Evolutionary conservation across 345 rosid genomes (phyloP).

Genomic region (Gossypium raimondii): DNA sequence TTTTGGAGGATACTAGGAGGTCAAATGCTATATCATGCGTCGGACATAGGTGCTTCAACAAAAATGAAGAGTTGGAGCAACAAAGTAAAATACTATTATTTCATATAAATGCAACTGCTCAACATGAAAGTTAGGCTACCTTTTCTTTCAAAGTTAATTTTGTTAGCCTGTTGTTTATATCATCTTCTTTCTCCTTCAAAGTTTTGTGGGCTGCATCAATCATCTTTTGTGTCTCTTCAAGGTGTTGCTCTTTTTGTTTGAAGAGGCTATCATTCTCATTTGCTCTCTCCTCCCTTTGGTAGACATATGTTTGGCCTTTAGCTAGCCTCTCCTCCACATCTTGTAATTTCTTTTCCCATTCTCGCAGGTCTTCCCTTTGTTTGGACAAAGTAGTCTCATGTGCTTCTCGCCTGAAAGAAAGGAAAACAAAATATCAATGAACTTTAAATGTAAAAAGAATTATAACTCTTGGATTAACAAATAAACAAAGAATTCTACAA

Average conservation of each 20-base stretch:
- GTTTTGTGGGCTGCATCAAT: slow-evolving; percentile 54
- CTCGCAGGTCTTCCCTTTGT: slow-evolving; percentile 92
- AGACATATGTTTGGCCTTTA: slow-evolving; percentile 49
- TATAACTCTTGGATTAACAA: slow-evolving; percentile 2
- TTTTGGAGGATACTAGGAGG: not conserved
- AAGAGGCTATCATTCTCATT: slow-evolving; percentile 64
- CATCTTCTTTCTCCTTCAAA: slow-evolving; percentile 68
- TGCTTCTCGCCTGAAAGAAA: slow-evolving; percentile 59
- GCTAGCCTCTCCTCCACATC: slow-evolving; percentile 86
- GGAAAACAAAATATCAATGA: not conserved
- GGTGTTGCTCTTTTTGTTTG: slow-evolving; percentile 72
- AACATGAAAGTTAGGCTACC: slow-evolving; percentile 35
- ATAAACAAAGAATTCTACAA: not conserved
- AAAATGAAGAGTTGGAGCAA: not conserved
- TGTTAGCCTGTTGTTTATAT: slow-evolving; percentile 55
- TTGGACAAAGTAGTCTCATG: slow-evolving; percentile 59
- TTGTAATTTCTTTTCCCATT: slow-evolving; percentile 83
- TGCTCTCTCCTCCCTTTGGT: slow-evolving; percentile 91
- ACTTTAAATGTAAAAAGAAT: slow-evolving; percentile 6
- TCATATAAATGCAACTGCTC: not conserved
- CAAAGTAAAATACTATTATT: not conserved
- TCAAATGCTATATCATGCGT: not conserved
- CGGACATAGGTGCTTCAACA: not conserved
- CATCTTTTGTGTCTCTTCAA: slow-evolving; percentile 76
- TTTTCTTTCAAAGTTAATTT: slow-evolving; percentile 55